Conservation (phyloP, 116 monocot species). For the Phalaenopsis hybrid region DNA sequence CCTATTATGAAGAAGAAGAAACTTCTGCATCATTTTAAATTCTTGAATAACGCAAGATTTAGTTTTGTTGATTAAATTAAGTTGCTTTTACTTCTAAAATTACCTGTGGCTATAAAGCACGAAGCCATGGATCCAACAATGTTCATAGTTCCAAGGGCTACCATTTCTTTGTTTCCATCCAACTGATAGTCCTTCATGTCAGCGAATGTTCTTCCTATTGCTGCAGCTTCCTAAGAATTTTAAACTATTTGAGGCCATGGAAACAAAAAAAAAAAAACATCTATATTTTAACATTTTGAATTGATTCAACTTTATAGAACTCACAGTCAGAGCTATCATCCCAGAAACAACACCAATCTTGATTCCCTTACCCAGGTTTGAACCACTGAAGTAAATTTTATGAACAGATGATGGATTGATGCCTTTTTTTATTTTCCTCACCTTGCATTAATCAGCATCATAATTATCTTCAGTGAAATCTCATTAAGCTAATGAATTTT, state of each 20-base stretch:
- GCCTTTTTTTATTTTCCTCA: conserved; percentile 32
- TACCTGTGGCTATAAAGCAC: conserved; percentile 72
- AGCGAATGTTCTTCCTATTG: conserved; percentile 74
- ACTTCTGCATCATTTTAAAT: not conserved
- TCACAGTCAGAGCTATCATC: conserved; percentile 61
- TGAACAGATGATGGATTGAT: conserved; percentile 45
- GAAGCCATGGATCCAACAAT: conserved; percentile 67
- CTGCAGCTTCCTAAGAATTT: conserved; percentile 58
- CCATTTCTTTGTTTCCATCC: conserved; percentile 85
- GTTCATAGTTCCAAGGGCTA: conserved; percentile 73
- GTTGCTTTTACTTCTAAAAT: not conserved
- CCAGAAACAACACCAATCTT: conserved; percentile 45
- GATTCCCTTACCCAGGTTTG: conserved; percentile 32
- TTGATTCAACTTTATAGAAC: not conserved
- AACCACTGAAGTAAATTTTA: conserved; percentile 36
- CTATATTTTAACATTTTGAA: not conserved
- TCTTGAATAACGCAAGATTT: too few species aligned
- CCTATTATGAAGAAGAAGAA: conserved; percentile 13
- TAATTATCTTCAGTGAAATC: not conserved
- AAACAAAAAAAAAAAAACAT: not conserved
- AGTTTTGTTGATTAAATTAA: too few species aligned
- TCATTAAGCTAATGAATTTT: not conserved
- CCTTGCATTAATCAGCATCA: conserved; percentile 16
- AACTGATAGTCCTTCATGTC: conserved; percentile 62
- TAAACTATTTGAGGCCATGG: conserved; percentile 1